These are phyloP conservation scores for Hordeum vulgare DNA, from an alignment of 176 grass and related monocot species.

Conservation along the genomic window DNA sequence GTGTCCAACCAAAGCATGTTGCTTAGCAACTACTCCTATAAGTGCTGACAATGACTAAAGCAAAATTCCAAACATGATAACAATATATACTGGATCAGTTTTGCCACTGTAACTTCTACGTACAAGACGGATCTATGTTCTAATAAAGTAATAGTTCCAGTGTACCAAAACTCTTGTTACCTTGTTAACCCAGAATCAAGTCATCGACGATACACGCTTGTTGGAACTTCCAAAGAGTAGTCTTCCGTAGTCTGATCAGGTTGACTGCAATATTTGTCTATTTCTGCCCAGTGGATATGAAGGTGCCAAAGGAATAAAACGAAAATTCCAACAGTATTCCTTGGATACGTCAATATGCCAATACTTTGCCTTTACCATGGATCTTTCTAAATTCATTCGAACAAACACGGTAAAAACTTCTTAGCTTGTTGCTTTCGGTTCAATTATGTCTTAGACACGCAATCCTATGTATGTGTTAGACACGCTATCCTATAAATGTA, in stretches of 20 bases:
- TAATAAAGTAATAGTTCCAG: background rate
- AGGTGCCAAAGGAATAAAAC: background rate
- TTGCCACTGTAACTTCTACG: slow-evolving; percentile 3
- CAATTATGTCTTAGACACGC: background rate
- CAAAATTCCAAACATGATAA: background rate
- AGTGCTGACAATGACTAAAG: background rate
- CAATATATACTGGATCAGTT: background rate
- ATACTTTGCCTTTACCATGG: background rate
- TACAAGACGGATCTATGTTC: background rate
- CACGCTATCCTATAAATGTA: background rate
- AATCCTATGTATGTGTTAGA: too few relatives aligned
- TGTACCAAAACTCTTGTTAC: background rate
- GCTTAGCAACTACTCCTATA: background rate
- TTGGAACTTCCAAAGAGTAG: background rate
- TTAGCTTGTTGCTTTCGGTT: background rate
- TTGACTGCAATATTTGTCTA: background rate
- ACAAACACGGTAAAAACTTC: background rate
- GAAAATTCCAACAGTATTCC: slow-evolving; percentile 18
- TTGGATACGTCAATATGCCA: background rate
- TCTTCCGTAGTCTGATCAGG: background rate
- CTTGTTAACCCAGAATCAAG: background rate
- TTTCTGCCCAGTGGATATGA: background rate
- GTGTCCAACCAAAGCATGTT: background rate
- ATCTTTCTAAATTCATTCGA: background rate
- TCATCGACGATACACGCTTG: background rate